Base-by-base conservation (phyloP, 345 rosid genomes). In the Gossypium raimondii region DNA sequence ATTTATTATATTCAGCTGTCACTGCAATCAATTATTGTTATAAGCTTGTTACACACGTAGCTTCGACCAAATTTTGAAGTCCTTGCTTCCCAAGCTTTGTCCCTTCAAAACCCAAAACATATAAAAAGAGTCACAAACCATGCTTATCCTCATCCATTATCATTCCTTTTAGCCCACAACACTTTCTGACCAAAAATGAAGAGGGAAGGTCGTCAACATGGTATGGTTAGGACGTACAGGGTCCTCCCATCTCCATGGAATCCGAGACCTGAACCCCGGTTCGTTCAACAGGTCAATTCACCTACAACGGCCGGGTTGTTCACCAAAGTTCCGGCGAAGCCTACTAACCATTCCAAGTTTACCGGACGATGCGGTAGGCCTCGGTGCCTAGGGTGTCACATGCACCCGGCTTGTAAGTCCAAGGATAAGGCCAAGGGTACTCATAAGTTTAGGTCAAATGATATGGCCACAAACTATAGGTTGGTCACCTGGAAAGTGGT, bases 171-270 rank as follows among this genome's bases (percentile, higher is more conserved):
- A 62, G 63, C 78, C 57, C 77, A 17, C 84, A 48, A 63, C 24
- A 13, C 61, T 20, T 27, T 29, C 7, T 47, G 3, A 34, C 52
- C 29, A 74, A 72, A 67, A 22, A 93, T 90, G 97, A 89, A 79
- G 85, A 75, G 93, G 48, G 89, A 92, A 80, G 90, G 95, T 63
- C 87, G 90, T 67, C 95, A 84, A 72, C 97, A 85, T 70, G 97
- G 91, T 69, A 57, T 87, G 84, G 89, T 92, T 18, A 81, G 93
- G 38, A 87, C 89, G 11, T 76, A 56, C 67, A 64, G 79, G 83
- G 77, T 89, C 84, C 81, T 85, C 70, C 91, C 94, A 14, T 77
- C 83, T 13, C 89, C 90, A 0, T 81, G 57, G 75, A 79, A 83
- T 50, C 82, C 86, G 0, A 84, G 83, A 24, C 82, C 91, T 2